phyloP scores from a whole-genome alignment of 371 early-diverging fungal species.

The Lichtheimia ramosa region DNA sequence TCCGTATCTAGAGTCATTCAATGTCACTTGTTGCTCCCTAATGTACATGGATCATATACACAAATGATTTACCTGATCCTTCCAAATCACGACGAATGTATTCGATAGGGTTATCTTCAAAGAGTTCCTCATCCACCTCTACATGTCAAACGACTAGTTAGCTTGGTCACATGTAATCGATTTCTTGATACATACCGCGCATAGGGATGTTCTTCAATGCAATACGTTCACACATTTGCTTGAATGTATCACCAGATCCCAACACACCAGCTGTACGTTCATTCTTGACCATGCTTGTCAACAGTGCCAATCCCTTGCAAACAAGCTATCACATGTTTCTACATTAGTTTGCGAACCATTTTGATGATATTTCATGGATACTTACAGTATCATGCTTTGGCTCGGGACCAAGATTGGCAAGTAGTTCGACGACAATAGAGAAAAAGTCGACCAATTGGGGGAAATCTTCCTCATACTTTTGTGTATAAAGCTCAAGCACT shows the following conservation, averaged over 20 bases:
- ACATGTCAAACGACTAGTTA: not conserved
- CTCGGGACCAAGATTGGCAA: constrained; percentile 70
- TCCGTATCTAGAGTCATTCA: constrained; percentile 64
- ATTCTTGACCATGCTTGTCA: constrained; percentile 86
- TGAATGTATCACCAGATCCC: constrained; percentile 65
- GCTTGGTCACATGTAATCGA: not conserved
- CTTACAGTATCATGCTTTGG: constrained; percentile 81
- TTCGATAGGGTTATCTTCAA: constrained; percentile 95
- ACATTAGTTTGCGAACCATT: not conserved
- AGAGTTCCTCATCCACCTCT: constrained; percentile 91
- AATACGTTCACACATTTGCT: constrained; percentile 85
- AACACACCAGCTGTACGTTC: constrained; percentile 74
- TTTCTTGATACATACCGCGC: constrained; percentile 52
- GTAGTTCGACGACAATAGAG: constrained; percentile 79
- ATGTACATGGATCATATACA: not conserved
- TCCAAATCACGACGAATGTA: constrained; percentile 94
- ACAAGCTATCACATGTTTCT: constrained; percentile 63
- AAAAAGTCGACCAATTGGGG: constrained; percentile 76
- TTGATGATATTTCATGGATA: not conserved
- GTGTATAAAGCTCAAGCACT: constrained; percentile 84
- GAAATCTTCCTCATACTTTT: constrained; percentile 91
- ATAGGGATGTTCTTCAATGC: constrained; percentile 91
- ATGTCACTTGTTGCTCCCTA: not conserved
- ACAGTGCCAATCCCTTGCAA: constrained; percentile 83
- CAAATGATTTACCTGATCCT: constrained; percentile 63